A percentile compares a stretch with the other conserved stretches of the same genome.
Conservation (phyloP, 1,284 basidiomycete species). For the Kwoniella shivajii region DNA sequence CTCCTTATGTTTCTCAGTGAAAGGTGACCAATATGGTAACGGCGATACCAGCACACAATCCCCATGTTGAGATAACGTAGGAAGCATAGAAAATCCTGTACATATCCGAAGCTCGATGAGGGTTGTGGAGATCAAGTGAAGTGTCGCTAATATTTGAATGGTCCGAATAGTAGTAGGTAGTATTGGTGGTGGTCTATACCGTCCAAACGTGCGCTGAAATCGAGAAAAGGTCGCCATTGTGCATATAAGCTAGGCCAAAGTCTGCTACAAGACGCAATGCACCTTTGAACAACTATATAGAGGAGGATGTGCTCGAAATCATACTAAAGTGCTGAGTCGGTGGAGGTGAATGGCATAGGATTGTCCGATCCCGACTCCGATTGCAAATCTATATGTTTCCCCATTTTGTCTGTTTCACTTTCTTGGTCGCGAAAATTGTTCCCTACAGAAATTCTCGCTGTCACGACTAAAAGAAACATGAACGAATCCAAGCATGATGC, state of each 20-base stretch:
- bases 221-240: conserved; percentile 7
- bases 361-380: not conserved
- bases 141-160: conserved; percentile 36
- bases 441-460: no score
- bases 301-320: no score
- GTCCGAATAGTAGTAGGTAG: conserved; percentile 25
- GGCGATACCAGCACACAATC: conserved; percentile 60
- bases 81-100: conserved; percentile 82
- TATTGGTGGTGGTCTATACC: conserved; percentile 24
- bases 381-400: not conserved
- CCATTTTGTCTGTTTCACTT: not conserved
- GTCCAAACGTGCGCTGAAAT: conserved; percentile 10
- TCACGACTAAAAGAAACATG: no score
- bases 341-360: not conserved
- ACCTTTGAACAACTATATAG: not conserved
- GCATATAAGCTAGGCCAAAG: not conserved
- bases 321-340: no score
- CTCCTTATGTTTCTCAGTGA: conserved; percentile 13
- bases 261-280: not conserved
- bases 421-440: not conserved
- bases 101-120: conserved; percentile 44
- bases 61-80: conserved; percentile 64
- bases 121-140: conserved; percentile 42
- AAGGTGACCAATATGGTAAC: conserved; percentile 49
- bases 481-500: no score